phyloP scores from a whole-genome alignment of 805 yeast genomes.

The Torulaspora franciscae region DNA sequence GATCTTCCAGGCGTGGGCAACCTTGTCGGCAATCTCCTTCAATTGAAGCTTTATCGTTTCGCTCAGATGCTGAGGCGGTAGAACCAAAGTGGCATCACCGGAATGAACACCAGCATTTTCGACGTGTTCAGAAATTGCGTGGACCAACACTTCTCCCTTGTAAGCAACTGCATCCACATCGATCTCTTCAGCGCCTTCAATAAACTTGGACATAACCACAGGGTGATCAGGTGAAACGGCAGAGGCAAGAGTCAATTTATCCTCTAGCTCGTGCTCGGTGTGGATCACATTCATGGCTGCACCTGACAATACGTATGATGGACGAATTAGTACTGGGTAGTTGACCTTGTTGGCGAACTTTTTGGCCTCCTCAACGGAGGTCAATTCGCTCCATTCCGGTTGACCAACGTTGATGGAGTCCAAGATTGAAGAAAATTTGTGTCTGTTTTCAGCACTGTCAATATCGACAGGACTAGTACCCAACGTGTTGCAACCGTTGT shows the following conservation, averaged over 20 bases:
- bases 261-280: slow-evolving; percentile 70
- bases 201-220: slow-evolving; percentile 93
- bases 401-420: slow-evolving; percentile 93
- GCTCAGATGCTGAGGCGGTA: slow-evolving; percentile 83
- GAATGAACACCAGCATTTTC: slow-evolving; percentile 99
- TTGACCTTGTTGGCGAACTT: slow-evolving; percentile 79
- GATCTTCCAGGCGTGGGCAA: slow-evolving; percentile 89
- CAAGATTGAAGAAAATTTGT: slow-evolving; percentile 89
- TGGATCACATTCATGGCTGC: slow-evolving; percentile 97
- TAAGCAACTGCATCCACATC: slow-evolving; percentile 96
- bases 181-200: slow-evolving; percentile 93
- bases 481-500: slow-evolving; percentile 76
- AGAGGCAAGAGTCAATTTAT: slow-evolving; percentile 80
- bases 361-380: slow-evolving; percentile 81
- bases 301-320: slow-evolving; percentile 94
- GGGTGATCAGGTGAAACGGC: slow-evolving; percentile 95
- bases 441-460: slow-evolving; percentile 97
- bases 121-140: slow-evolving; percentile 95
- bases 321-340: slow-evolving; percentile 95
- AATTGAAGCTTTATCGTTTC: slow-evolving; percentile 63
- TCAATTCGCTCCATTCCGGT: slow-evolving; percentile 96
- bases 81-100: slow-evolving; percentile 93
- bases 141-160: slow-evolving; percentile 83
- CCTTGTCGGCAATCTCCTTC: slow-evolving; percentile 86
- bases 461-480: slow-evolving; percentile 95